Conservation (phyloP, 1,284 basidiomycete genomes). For the Cryptococcus wingfieldii region DNA sequence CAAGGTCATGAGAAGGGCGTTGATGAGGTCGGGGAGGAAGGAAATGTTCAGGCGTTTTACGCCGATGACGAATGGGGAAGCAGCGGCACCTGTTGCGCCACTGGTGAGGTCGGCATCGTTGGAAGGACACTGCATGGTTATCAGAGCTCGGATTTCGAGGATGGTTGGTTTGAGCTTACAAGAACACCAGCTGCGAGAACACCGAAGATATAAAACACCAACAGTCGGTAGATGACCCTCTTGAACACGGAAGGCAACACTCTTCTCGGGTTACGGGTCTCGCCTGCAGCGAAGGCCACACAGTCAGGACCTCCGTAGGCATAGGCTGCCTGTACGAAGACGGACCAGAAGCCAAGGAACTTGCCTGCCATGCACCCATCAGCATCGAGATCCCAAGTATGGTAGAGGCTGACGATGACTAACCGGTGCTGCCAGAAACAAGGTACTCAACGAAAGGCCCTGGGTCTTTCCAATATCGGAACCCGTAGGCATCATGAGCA, state of each 20-base stretch:
- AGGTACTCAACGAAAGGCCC: slow-evolving; percentile 53
- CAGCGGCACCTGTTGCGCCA: neutral
- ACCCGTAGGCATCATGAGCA: slow-evolving; percentile 48
- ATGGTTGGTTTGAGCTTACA: neutral
- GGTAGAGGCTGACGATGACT: slow-evolving; percentile 26
- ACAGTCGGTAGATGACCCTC: slow-evolving; percentile 66
- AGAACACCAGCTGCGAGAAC: slow-evolving; percentile 59
- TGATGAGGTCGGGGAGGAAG: slow-evolving; percentile 38
- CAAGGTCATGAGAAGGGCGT: slow-evolving; percentile 22
- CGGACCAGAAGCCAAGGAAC: slow-evolving; percentile 22
- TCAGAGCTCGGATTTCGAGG: neutral
- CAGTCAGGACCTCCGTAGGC: slow-evolving; percentile 28
- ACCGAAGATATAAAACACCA: slow-evolving; percentile 60
- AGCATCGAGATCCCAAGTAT: slow-evolving; percentile 19
- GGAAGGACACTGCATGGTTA: neutral
- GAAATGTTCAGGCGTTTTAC: slow-evolving; percentile 39
- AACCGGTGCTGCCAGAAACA: slow-evolving; percentile 20
- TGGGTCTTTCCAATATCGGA: slow-evolving; percentile 62
- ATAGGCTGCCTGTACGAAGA: slow-evolving; percentile 23
- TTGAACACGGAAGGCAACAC: slow-evolving; percentile 69
- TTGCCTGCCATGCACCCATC: slow-evolving; percentile 1
- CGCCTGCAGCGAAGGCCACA: slow-evolving; percentile 26
- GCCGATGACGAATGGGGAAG: slow-evolving; percentile 13
- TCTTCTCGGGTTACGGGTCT: slow-evolving; percentile 57
- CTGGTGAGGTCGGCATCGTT: neutral